These are phyloP conservation scores for Lasiodiplodia hormozganensis DNA, from an alignment of 2,329 filamentous ascomycete species.

Conservation along the genomic window DNA sequence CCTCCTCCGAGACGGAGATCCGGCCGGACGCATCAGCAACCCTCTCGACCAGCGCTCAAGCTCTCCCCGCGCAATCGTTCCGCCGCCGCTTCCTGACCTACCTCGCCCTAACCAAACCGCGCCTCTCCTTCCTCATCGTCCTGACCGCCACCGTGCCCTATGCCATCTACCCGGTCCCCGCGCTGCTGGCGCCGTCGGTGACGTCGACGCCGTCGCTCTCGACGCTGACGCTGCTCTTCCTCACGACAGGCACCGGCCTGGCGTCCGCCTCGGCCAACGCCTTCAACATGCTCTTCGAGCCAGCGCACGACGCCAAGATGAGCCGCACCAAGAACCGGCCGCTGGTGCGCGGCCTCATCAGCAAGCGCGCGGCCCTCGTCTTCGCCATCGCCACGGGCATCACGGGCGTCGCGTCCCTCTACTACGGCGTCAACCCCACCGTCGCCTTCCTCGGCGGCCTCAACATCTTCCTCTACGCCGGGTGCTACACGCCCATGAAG, in stretches of 20 bases:
- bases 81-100: constrained; percentile 77
- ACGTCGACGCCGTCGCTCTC: constrained; percentile 80
- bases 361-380: constrained; percentile 70
- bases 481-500: constrained; percentile 92
- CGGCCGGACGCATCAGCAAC: constrained; percentile 67
- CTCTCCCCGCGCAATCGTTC: constrained; percentile 63
- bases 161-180: constrained; percentile 89
- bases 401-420: constrained; percentile 74
- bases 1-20: constrained; percentile 44
- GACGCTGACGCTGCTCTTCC: constrained; percentile 88
- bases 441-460: constrained; percentile 82
- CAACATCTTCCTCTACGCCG: constrained; percentile 91
- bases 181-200: constrained; percentile 75
- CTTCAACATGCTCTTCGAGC: constrained; percentile 97
- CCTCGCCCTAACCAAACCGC: constrained; percentile 93
- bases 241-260: constrained; percentile 86
- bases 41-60: constrained; percentile 63
- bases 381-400: constrained; percentile 80
- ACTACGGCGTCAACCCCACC: constrained; percentile 92
- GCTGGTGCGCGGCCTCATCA: constrained; percentile 81
- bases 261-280: constrained; percentile 92
- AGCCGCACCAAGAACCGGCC: constrained; percentile 89
- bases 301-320: constrained; percentile 89
- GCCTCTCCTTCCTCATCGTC: constrained; percentile 88
- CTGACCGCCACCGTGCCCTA: constrained; percentile 91